Evolutionary conservation across 345 rosid species (phyloP).

Genomic region (Brassica nigra): DNA sequence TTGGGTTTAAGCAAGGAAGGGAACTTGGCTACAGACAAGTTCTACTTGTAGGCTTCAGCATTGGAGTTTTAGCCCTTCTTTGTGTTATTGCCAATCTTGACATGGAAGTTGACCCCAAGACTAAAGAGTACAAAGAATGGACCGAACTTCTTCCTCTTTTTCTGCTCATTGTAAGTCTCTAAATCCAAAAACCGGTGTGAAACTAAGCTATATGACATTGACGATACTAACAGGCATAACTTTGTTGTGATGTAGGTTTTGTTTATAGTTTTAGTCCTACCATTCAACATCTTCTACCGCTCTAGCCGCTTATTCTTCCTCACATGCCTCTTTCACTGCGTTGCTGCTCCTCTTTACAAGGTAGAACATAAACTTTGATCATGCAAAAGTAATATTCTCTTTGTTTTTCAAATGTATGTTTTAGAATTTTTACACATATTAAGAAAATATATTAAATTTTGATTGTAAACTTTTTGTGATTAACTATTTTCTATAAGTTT

Average conservation of each 20-base stretch:
- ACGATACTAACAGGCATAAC: not conserved
- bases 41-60: not conserved
- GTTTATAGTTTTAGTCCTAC: conserved; percentile 31
- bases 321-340: conserved; percentile 23
- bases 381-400: not conserved
- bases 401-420: not conserved
- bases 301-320: conserved; percentile 44
- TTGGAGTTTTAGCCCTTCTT: not conserved
- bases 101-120: conserved; percentile 50
- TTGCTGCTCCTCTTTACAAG: conserved; percentile 38
- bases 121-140: conserved; percentile 45
- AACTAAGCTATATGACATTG: not conserved
- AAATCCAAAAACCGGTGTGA: not conserved
- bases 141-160: conserved; percentile 55
- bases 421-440: not conserved
- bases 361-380: conserved; percentile 15
- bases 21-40: not conserved
- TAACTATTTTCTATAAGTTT: not conserved
- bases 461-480: not conserved
- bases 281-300: conserved; percentile 42
- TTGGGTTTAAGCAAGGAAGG: not conserved
- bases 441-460: too few species aligned
- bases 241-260: conserved; percentile 29
- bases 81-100: not conserved
- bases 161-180: conserved; percentile 41